These are phyloP conservation scores for Cercospora sp. DNA, from an alignment of 2,329 filamentous ascomycete genomes.

Conservation along the genomic window DNA sequence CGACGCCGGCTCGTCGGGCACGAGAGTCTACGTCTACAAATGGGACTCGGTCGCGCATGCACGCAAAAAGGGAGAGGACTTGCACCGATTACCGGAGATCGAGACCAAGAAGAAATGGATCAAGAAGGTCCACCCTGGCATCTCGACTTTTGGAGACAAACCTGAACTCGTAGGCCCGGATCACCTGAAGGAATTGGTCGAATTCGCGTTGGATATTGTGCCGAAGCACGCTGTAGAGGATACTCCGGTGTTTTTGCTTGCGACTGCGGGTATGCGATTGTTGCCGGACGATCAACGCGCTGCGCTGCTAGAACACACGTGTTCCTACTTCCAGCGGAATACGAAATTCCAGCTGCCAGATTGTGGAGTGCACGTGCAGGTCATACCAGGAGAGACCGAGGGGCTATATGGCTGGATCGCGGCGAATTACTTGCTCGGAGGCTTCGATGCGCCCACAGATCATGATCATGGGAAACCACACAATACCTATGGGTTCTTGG, in stretches of 20 bases:
- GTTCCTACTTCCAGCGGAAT: constrained; percentile 73
- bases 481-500: constrained; percentile 93
- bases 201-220: constrained; percentile 78
- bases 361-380: constrained; percentile 84
- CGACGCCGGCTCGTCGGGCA: constrained; percentile 96
- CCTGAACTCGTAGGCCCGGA: constrained; percentile 76
- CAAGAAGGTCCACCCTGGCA: constrained; percentile 88
- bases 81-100: constrained; percentile 73
- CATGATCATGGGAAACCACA: constrained; percentile 84
- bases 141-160: constrained; percentile 83
- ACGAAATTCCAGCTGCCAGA: constrained; percentile 86
- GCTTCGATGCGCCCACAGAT: constrained; percentile 74
- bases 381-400: constrained; percentile 94
- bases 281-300: constrained; percentile 72
- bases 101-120: constrained; percentile 84
- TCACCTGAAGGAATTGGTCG: constrained; percentile 75
- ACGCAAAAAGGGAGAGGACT: constrained; percentile 61
- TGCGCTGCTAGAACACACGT: constrained; percentile 74
- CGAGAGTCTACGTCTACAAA: constrained; percentile 88
- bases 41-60: constrained; percentile 79
- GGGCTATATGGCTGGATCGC: constrained; percentile 97
- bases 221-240: constrained; percentile 73
- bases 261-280: constrained; percentile 91
- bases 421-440: constrained; percentile 89
- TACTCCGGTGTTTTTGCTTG: constrained; percentile 92